Conservation (phyloP, 495 filamentous ascomycete species). For the Hypoxylon fuscum region DNA sequence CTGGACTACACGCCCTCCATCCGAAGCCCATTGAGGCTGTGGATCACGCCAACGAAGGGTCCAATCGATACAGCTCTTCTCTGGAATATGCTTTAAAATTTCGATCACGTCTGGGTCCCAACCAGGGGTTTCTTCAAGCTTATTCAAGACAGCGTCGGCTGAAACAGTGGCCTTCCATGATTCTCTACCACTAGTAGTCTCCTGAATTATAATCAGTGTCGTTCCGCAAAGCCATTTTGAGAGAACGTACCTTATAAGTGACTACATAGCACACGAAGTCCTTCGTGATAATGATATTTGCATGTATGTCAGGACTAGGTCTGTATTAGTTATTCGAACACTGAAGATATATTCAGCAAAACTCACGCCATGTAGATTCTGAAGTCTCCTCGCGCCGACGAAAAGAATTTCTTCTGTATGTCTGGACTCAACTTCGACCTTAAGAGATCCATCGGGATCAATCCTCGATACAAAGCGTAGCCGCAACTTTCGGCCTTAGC, state of each 20-base stretch:
- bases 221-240: slow-evolving; percentile 42
- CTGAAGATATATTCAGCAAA: background rate
- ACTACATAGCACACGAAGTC: background rate
- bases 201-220: slow-evolving; percentile 24
- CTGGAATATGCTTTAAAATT: background rate
- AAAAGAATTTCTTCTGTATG: background rate
- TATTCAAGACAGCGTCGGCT: slow-evolving; percentile 54
- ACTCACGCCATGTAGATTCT: background rate
- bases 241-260: background rate
- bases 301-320: background rate
- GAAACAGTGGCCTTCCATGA: slow-evolving; percentile 59
- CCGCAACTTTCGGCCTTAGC: slow-evolving; percentile 52
- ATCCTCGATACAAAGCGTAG: slow-evolving; percentile 55
- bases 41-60: slow-evolving; percentile 70
- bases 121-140: slow-evolving; percentile 58
- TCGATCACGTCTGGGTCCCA: slow-evolving; percentile 58
- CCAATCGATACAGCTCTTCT: slow-evolving; percentile 43
- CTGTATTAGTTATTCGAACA: background rate
- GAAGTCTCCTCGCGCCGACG: background rate
- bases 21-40: slow-evolving; percentile 65
- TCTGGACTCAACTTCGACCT: slow-evolving; percentile 6
- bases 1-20: slow-evolving; percentile 61
- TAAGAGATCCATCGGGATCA: slow-evolving; percentile 44
- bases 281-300: background rate
- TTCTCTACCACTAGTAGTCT: slow-evolving; percentile 23